phyloP scores from a whole-genome alignment of 2,329 filamentous ascomycete genomes.

The Cladobotryum protrusum region DNA sequence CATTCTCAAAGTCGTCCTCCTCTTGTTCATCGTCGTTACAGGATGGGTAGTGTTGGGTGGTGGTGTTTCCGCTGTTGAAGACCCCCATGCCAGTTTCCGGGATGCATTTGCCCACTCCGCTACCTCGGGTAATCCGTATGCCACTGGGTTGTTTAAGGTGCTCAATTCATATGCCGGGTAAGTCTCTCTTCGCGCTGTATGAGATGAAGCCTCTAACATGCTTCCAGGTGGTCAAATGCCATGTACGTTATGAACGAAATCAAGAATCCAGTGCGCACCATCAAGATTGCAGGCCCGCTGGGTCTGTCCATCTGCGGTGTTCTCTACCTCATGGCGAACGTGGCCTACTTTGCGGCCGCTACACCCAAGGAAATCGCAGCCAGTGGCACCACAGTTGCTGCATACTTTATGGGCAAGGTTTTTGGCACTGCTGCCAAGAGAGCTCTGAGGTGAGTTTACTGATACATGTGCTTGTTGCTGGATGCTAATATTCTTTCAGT shows the following conservation, averaged over 20 bases:
- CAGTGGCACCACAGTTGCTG: conserved; percentile 15
- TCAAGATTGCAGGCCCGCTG: conserved; percentile 14
- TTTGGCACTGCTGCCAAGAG: conserved; percentile 13
- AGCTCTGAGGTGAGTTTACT: conserved; percentile 10
- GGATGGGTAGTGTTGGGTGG: conserved; percentile 16
- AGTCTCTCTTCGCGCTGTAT: background rate
- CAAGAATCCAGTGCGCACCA: conserved; percentile 14
- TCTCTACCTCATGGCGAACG: conserved; percentile 14
- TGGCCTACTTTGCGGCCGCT: conserved; percentile 14
- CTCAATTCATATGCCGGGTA: conserved; percentile 15
- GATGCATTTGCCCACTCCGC: conserved; percentile 13
- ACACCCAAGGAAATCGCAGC: conserved; percentile 12
- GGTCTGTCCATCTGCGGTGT: conserved; percentile 15
- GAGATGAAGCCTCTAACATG: background rate
- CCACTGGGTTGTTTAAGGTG: conserved; percentile 15
- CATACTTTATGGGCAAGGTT: conserved; percentile 15
- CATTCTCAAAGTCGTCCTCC: conserved; percentile 12
- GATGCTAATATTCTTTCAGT: conserved; percentile 1
- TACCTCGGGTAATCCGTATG: conserved; percentile 12
- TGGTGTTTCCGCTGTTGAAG: conserved; percentile 9
- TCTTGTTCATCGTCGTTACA: conserved; percentile 14
- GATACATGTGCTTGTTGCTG: too few species aligned
- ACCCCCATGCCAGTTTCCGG: conserved; percentile 15
- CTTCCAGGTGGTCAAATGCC: conserved; percentile 12
- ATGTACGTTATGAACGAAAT: conserved; percentile 17